Evolutionary conservation across 352 stramenopile genomes (phyloP).

Genomic region (Phytophthora chlamydospora): DNA sequence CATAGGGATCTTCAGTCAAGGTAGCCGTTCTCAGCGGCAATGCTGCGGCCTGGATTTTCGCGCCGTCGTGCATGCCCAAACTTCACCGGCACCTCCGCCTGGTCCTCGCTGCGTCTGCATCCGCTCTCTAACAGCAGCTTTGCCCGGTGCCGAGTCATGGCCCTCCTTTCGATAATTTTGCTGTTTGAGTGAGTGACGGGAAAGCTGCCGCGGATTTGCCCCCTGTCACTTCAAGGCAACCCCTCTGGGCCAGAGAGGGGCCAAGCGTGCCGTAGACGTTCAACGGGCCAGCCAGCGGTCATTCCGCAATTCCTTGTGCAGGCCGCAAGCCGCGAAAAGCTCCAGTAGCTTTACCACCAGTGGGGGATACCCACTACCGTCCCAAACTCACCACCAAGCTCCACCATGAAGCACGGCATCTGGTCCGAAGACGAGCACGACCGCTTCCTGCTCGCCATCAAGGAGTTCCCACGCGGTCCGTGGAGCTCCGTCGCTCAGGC

Average conservation of each 20-base stretch:
- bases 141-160: not conserved
- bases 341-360: slow-evolving; percentile 20
- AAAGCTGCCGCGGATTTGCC: slow-evolving; percentile 32
- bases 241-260: slow-evolving; percentile 17
- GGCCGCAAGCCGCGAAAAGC: slow-evolving; percentile 14
- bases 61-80: slow-evolving; percentile 25
- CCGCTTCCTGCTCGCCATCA: slow-evolving; percentile 57
- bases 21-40: slow-evolving; percentile 22
- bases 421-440: slow-evolving; percentile 71
- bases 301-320: slow-evolving; percentile 34
- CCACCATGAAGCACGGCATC: slow-evolving; percentile 44
- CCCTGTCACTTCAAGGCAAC: slow-evolving; percentile 24
- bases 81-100: slow-evolving; percentile 5
- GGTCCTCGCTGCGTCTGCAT: not conserved
- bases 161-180: slow-evolving; percentile 37
- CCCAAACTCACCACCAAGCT: not conserved
- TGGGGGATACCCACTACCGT: slow-evolving; percentile 9
- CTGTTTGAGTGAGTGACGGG: slow-evolving; percentile 26
- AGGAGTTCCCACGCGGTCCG: slow-evolving; percentile 48
- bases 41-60: slow-evolving; percentile 28
- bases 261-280: slow-evolving; percentile 12
- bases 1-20: slow-evolving; percentile 9
- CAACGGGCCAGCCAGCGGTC: not conserved
- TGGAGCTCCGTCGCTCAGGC: slow-evolving; percentile 49
- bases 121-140: not conserved